Evolutionary conservation across 169 alveolate genomes (phyloP).

Genomic region (Plasmodium malariae): DNA sequence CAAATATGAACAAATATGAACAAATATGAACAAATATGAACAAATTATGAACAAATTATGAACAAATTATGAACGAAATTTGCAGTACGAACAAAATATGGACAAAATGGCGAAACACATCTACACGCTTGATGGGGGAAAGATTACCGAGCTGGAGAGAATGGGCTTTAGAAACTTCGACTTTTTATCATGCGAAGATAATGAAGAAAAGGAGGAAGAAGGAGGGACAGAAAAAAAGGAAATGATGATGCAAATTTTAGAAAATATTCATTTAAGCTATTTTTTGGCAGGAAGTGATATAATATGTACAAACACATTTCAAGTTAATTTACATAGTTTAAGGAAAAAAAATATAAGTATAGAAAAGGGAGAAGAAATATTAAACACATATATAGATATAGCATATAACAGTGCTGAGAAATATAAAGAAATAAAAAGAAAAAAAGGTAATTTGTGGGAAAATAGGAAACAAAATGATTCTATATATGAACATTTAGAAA

Average conservation of each 20-base stretch:
- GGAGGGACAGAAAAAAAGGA: background rate
- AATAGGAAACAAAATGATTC: background rate
- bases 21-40: too few species aligned
- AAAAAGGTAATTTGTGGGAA: background rate
- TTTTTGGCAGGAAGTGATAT: conserved; percentile 40
- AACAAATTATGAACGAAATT: too few species aligned
- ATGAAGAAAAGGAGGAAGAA: background rate
- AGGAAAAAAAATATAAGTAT: conserved; percentile 9
- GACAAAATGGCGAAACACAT: conserved; percentile 17
- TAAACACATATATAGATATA: conserved; percentile 47
- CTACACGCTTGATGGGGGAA: conserved; percentile 61
- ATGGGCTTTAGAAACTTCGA: conserved; percentile 25
- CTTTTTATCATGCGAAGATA: conserved; percentile 21
- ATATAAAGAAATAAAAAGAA: conserved; percentile 32
- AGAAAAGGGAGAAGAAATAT: conserved; percentile 42
- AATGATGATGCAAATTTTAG: conserved; percentile 10
- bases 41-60: background rate
- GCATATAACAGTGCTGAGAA: conserved; percentile 31
- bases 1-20: too few species aligned
- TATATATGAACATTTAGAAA: conserved; percentile 16
- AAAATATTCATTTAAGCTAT: conserved; percentile 56
- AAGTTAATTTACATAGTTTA: conserved; percentile 63
- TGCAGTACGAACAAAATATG: too few species aligned
- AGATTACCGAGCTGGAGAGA: conserved; percentile 39
- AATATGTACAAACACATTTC: conserved; percentile 47